phyloP scores from a whole-genome alignment of 2,329 filamentous ascomycete species.

The Colletotrichum godetiae region DNA sequence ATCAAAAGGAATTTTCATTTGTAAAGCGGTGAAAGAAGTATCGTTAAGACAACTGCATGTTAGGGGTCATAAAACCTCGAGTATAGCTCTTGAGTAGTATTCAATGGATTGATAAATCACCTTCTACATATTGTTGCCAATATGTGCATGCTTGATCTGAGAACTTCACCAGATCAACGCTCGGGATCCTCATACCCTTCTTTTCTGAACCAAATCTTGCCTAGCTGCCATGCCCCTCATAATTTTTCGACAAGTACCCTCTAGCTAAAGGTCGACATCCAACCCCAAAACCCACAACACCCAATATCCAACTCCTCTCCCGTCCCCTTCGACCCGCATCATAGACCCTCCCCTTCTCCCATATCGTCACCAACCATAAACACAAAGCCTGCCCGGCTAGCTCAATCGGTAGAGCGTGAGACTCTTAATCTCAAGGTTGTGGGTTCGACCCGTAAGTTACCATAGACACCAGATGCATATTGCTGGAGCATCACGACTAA shows the following conservation, averaged over 20 bases:
- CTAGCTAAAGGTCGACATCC: no score
- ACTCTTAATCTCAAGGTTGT: slow-evolving; percentile 74
- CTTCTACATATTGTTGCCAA: fast-evolving
- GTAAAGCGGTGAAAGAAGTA: background rate
- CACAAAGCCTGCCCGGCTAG: slow-evolving; percentile 59
- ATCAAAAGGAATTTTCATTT: background rate
- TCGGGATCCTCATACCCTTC: no score
- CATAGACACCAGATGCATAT: no score
- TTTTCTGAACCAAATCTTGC: no score
- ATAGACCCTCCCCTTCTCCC: background rate
- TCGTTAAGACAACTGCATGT: background rate
- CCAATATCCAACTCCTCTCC: background rate
- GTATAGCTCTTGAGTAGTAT: background rate
- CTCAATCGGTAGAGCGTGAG: slow-evolving; percentile 81
- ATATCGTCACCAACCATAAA: background rate
- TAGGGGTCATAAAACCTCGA: background rate
- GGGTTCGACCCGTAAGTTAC: slow-evolving; percentile 59
- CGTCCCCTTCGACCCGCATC: background rate
- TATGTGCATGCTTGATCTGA: no score
- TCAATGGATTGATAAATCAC: background rate
- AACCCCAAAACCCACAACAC: background rate
- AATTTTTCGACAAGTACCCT: no score
- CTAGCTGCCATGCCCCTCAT: no score
- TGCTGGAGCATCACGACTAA: background rate
- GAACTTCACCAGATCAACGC: no score